These are phyloP conservation scores for Mimosa bimucronata DNA, from an alignment of 306 rosid species.

Conservation along the genomic window DNA sequence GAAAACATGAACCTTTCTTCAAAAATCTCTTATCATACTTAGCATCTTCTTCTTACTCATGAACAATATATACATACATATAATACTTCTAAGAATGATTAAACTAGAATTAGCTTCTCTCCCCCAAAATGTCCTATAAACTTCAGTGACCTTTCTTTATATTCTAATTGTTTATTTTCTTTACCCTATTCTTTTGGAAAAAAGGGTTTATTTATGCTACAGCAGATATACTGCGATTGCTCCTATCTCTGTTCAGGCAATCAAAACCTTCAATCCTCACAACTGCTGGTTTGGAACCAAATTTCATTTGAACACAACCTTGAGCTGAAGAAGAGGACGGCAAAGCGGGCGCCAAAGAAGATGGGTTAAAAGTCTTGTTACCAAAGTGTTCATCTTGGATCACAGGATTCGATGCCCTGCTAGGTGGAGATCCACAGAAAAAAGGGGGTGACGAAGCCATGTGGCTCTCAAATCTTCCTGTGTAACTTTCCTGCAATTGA, in stretches of 20 bases:
- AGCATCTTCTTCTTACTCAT: conserved; percentile 27
- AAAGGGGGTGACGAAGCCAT: conserved; percentile 76
- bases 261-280: conserved; percentile 89
- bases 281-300: conserved; percentile 68
- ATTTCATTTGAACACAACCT: conserved; percentile 68
- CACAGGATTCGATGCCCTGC: conserved; percentile 86
- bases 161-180: conserved; percentile 35
- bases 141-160: conserved; percentile 29
- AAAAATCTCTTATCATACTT: conserved; percentile 43
- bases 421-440: conserved; percentile 92
- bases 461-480: conserved; percentile 48
- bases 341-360: conserved; percentile 48
- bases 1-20: conserved; percentile 1
- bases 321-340: conserved; percentile 55
- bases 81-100: conserved; percentile 32
- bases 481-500: conserved; percentile 52
- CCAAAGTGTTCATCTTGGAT: conserved; percentile 83
- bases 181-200: conserved; percentile 27
- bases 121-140: conserved; percentile 37
- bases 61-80: conserved; percentile 33
- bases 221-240: conserved; percentile 79
- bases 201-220: conserved; percentile 58
- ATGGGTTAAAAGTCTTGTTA: conserved; percentile 46
- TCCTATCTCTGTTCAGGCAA: conserved; percentile 74
- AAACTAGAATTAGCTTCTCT: conserved; percentile 45